Conservation (phyloP, 2,329 filamentous ascomycete species). For the Phoma sp. region DNA sequence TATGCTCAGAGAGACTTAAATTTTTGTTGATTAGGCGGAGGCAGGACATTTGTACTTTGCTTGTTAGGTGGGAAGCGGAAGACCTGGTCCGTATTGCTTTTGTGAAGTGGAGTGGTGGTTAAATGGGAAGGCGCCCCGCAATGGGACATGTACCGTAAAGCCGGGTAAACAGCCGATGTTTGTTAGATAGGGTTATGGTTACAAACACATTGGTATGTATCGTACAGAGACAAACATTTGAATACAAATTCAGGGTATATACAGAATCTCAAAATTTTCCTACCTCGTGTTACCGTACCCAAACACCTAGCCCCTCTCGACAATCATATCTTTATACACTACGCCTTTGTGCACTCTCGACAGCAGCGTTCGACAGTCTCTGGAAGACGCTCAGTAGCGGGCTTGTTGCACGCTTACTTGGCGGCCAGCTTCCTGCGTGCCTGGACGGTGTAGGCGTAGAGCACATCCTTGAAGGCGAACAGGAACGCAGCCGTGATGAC, state of each 20-base stretch:
- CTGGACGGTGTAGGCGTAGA: constrained; percentile 82
- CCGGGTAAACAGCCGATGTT: constrained; percentile 13
- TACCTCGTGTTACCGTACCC: constrained; percentile 45
- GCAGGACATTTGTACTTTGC: background rate
- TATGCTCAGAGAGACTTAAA: background rate
- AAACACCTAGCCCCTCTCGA: background rate
- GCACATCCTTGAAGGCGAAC: constrained; percentile 96
- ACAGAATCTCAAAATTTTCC: constrained; percentile 11
- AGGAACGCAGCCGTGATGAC: constrained; percentile 95
- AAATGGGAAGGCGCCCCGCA: constrained; percentile 3
- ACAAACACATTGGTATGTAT: background rate
- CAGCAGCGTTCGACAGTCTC: background rate
- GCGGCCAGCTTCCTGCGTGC: constrained; percentile 59
- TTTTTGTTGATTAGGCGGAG: background rate
- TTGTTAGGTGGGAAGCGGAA: background rate
- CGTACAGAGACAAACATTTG: background rate
- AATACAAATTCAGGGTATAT: constrained; percentile 59
- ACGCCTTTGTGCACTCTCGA: background rate
- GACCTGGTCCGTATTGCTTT: constrained; percentile 6
- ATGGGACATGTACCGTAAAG: background rate
- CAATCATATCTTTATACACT: background rate
- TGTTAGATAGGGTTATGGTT: background rate
- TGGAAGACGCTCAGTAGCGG: background rate
- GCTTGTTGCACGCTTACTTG: constrained; percentile 44
- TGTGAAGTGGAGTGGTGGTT: constrained; percentile 3